Evolutionary conservation across 192 early-diverging fungal genomes (phyloP), one percentile per base, ranked within the genome.

Genomic region (Coemansia sp.): DNA sequence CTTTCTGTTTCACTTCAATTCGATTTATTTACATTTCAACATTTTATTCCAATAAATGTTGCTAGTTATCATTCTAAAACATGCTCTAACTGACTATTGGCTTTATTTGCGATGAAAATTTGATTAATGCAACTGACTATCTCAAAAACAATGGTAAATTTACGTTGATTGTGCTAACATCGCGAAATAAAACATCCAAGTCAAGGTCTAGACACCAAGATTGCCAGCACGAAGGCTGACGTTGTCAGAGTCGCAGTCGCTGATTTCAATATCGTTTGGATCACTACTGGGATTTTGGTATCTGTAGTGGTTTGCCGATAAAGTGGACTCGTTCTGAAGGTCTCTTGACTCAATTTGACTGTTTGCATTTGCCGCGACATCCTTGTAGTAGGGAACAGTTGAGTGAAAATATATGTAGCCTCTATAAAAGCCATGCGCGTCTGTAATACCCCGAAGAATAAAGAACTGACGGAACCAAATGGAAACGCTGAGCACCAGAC

Each of bases 401-500:
- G 71, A 67, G 31, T 67, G 64, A 48, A 71, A 80, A 65, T 68
- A 73, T 12, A 45, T 51, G 7, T 60, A 68, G 25, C 72, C 64
- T 20, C 57, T 71, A 65, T 63, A 74, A 61, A 68, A 74, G 40
- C 77, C 77, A 17, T 64, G 77, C 0, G 63, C 31, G 34, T 80
- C 77, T 0, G 72, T 67, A 4, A 80, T 71, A 20, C 77, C 72
- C 16, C 65, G 71, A 42, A 74, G 30, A 18, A 57, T 61, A 42
- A 62, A 29, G 11, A 61, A 10, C 54, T 74, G 77, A 33, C 77
- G 77, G 42, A 74, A 29, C 62, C 85, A 73, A 10, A 84, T 68
- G 28, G 84, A 77, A 7, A 67, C 60, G 32, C 67, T 62, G 11
- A 84, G 70, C 48, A 74, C 34, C 7, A 76, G 17, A 3, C 66